Conservation (phyloP, 2,329 filamentous ascomycete genomes). For the Proliferodiscus dingleyae region DNA sequence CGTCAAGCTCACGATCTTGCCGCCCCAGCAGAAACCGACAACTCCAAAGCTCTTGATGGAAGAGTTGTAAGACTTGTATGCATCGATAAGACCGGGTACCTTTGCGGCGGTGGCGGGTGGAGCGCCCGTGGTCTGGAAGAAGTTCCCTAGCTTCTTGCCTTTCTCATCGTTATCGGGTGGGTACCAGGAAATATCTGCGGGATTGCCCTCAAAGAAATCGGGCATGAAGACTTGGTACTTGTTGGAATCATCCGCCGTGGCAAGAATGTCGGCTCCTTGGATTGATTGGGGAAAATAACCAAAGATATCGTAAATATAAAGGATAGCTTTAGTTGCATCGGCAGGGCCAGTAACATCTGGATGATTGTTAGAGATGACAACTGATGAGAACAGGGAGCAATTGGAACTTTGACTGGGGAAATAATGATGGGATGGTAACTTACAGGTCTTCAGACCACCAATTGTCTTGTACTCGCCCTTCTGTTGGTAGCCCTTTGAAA, state of each 20-base stretch:
- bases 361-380: not conserved
- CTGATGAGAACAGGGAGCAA: too few species aligned
- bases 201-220: constrained; percentile 75
- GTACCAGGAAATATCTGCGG: constrained; percentile 47
- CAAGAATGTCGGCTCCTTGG: constrained; percentile 65
- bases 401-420: too few species aligned
- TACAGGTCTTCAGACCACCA: constrained; percentile 51
- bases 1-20: constrained; percentile 28
- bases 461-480: constrained; percentile 55
- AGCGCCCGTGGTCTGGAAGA: constrained; percentile 41
- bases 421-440: too few species aligned
- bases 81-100: constrained; percentile 42
- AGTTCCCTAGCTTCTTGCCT: constrained; percentile 50
- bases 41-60: constrained; percentile 43
- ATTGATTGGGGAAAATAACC: constrained; percentile 66
- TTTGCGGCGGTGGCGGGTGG: constrained; percentile 37
- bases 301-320: constrained; percentile 61
- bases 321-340: constrained; percentile 51
- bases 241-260: constrained; percentile 45
- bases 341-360: constrained; percentile 43
- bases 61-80: constrained; percentile 45
- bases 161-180: constrained; percentile 61
- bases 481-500: constrained; percentile 48
- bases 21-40: constrained; percentile 32
- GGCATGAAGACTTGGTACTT: constrained; percentile 87